Conservation (phyloP, 441 rosid genomes). For the Macaranga tanarius region DNA sequence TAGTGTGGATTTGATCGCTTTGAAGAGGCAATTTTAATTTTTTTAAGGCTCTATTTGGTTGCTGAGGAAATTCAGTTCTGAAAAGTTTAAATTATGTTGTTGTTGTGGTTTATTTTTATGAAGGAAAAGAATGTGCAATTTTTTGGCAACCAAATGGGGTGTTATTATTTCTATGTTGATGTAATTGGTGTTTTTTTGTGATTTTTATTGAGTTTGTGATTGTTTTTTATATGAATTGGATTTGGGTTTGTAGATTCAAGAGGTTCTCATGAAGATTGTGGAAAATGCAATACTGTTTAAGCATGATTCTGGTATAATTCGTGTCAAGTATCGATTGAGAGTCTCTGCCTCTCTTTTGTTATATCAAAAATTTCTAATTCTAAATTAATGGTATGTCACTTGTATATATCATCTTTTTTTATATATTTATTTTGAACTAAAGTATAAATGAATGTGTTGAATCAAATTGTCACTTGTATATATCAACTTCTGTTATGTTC, state of each 20-base stretch:
- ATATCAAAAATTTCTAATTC: too few species aligned
- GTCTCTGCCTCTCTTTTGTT: too few species aligned
- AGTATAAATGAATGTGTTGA: too few species aligned
- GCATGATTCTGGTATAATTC: conserved; percentile 45
- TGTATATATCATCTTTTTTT: too few species aligned
- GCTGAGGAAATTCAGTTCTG: conserved; percentile 4
- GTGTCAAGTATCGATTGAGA: conserved; percentile 55
- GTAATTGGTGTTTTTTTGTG: conserved; percentile 33
- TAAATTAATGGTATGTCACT: too few species aligned
- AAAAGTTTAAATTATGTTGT: background rate
- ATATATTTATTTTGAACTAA: too few species aligned
- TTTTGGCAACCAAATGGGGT: conserved; percentile 11
- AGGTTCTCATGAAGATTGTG: conserved; percentile 65
- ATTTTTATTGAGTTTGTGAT: conserved; percentile 47
- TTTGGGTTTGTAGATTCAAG: conserved; percentile 96
- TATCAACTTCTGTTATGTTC: too few species aligned
- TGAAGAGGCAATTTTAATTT: conserved; percentile 55
- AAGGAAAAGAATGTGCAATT: background rate
- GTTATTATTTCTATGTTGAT: conserved; percentile 15
- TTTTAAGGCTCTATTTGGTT: conserved; percentile 18
- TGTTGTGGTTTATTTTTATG: background rate
- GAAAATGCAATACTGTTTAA: conserved; percentile 70
- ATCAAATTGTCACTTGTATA: too few species aligned
- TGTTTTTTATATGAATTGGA: conserved; percentile 53
- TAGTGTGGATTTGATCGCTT: conserved; percentile 80